Conservation (phyloP, 768 basidiomycete genomes). For the Mrakia frigida region DNA sequence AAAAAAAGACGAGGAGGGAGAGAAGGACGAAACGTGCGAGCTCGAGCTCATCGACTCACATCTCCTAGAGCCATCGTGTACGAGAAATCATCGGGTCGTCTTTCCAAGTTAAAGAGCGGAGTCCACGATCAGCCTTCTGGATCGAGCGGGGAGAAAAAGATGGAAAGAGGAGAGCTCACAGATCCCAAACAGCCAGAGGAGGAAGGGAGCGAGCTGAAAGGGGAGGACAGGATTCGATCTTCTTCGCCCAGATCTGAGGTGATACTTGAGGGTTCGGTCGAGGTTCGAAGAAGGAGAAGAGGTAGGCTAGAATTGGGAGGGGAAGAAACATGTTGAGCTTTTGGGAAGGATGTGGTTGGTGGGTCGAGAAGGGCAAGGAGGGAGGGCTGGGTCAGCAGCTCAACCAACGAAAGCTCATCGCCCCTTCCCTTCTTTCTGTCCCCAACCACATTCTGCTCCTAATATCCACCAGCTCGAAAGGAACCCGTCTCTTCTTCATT, state of each 20-base stretch:
- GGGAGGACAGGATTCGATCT: constrained; percentile 10
- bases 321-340: neutral
- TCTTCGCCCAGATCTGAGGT: neutral
- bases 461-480: too few species aligned
- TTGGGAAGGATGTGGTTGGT: neutral
- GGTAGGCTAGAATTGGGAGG: neutral
- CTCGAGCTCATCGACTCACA: neutral
- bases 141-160: neutral
- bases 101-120: neutral
- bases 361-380: neutral
- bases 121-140: neutral
- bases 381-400: neutral
- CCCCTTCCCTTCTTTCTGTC: too few species aligned
- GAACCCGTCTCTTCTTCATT: too few species aligned
- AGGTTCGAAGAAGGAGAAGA: neutral
- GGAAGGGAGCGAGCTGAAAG: neutral
- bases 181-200: constrained; percentile 21
- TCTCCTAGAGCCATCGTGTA: constrained; percentile 30
- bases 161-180: neutral
- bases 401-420: neutral
- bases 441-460: too few species aligned
- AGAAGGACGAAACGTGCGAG: neutral
- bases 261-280: neutral
- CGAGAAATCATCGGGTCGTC: constrained; percentile 30
- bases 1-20: neutral